These are phyloP conservation scores for Boletus reticuloceps DNA, from an alignment of 768 basidiomycete species.

Conservation along the genomic window DNA sequence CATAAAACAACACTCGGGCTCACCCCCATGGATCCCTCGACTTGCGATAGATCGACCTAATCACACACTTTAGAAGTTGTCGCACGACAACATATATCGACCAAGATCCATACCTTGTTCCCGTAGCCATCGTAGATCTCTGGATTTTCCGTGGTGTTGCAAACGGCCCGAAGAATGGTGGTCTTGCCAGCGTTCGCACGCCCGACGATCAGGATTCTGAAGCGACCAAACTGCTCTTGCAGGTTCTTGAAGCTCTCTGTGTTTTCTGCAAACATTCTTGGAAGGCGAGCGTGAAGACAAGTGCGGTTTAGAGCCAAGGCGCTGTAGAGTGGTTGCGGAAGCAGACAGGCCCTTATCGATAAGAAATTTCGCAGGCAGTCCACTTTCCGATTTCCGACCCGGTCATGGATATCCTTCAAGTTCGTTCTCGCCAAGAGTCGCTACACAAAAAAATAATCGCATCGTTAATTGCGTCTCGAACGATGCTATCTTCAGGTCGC, in stretches of 20 bases:
- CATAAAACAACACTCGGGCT: background rate
- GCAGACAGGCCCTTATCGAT: too few species aligned
- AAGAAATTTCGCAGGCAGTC: too few species aligned
- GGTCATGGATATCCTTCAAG: too few species aligned
- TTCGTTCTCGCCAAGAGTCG: too few species aligned
- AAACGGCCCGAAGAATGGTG: constrained; percentile 4
- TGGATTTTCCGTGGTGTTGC: background rate
- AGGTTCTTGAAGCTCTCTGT: background rate
- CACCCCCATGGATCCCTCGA: background rate
- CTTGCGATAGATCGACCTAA: constrained; percentile 2
- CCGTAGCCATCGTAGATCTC: constrained; percentile 4
- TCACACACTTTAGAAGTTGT: background rate
- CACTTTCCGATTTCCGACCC: too few species aligned
- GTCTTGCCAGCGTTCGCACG: constrained; percentile 8
- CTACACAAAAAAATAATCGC: too few species aligned
- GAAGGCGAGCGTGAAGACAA: too few species aligned
- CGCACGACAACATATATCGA: background rate
- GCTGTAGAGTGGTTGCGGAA: too few species aligned
- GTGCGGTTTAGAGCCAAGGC: too few species aligned
- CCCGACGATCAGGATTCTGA: background rate
- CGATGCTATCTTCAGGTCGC: too few species aligned
- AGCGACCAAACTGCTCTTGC: background rate
- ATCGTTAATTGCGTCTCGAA: too few species aligned
- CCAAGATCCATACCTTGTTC: background rate
- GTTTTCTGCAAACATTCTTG: background rate